Conservation (phyloP, 148 eudicot species). For the Fagopyrum tataricum region DNA sequence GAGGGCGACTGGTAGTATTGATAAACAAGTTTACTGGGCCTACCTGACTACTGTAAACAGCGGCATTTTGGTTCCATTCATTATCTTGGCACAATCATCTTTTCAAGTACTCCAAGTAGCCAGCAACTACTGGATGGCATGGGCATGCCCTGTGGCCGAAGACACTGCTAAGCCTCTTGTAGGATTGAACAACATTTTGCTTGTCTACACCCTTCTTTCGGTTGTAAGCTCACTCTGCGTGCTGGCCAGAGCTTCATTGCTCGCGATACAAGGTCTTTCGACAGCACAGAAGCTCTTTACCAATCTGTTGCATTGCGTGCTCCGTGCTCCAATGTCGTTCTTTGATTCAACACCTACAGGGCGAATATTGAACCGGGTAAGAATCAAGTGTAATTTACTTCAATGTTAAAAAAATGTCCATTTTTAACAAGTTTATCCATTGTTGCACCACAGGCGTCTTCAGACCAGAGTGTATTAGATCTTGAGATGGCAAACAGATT, state of each 20-base stretch:
- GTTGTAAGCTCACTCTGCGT: slow-evolving; percentile 67
- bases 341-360: slow-evolving; percentile 95
- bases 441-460: slow-evolving; percentile 58
- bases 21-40: slow-evolving; percentile 73
- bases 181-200: slow-evolving; percentile 49
- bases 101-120: slow-evolving; percentile 78
- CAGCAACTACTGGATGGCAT: slow-evolving; percentile 99
- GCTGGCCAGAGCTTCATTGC: slow-evolving; percentile 51
- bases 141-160: slow-evolving; percentile 67
- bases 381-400: slow-evolving; percentile 1
- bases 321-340: slow-evolving; percentile 92
- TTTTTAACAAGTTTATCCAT: background rate
- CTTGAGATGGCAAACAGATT: slow-evolving; percentile 75
- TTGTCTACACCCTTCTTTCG: slow-evolving; percentile 30
- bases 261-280: slow-evolving; percentile 52
- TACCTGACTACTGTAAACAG: slow-evolving; percentile 67
- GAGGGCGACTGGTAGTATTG: slow-evolving; percentile 87
- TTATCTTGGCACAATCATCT: slow-evolving; percentile 60
- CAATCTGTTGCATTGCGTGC: slow-evolving; percentile 60
- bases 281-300: slow-evolving; percentile 76
- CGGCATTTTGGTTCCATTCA: slow-evolving; percentile 65
- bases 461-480: slow-evolving; percentile 92
- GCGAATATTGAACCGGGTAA: slow-evolving; percentile 86
- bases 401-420: background rate
- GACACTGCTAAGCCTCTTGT: slow-evolving; percentile 31